Base-by-base conservation (phyloP, 2,329 filamentous ascomycete genomes). In the Aspergillus pseudonomiae region DNA sequence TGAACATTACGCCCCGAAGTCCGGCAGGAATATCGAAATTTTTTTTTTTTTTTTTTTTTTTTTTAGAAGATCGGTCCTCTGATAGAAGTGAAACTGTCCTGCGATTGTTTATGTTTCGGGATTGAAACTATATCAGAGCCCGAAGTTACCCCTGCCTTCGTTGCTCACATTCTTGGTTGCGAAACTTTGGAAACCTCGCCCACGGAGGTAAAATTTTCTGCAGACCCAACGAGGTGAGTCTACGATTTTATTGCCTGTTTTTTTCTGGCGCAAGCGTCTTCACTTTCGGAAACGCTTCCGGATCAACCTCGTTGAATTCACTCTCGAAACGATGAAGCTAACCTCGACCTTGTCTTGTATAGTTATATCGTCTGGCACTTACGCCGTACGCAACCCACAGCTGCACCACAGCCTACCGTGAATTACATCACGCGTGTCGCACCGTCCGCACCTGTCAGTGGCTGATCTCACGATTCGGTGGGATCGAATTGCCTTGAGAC, bases 81-180 rank as follows among this genome's bases (percentile, higher is more conserved):
- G 36, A 26, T 21, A 21, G 30, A 24, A 57, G 36, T 12, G 45
- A 34, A 26, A 41, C n/a, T 26, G 48, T 24, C 21, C 10, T 32
- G n/a, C n/a, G 36, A 14, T 32, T 30, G 57, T 45, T 59, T 34
- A 14, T 5, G 28, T 59, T 36, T 59, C 32, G 32, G 36, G 21
- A 39, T 59, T 28, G 32, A 39, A 21, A 55, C 21, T 19, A 36
- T 55, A 12, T 26, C 19, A 39, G 30, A 55, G 32, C 36, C 52
- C 46, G 32, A 60, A 55, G 34, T 62, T 50, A 41, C 55, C 56
- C 56, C 56, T 62, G 45, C 30, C 43, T 50, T 52, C 54, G 26
- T 60, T 58, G 36, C 56, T 65, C 61, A 54, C 65, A 67, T 67
- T 67, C 65, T 55, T 63, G 61, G 52, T 62, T 63, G 65, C 59